Percentiles rank a stretch among this genome's conserved stretches.
Conservation (phyloP, 768 basidiomycete genomes). For the Clavaria fumosa region DNA sequence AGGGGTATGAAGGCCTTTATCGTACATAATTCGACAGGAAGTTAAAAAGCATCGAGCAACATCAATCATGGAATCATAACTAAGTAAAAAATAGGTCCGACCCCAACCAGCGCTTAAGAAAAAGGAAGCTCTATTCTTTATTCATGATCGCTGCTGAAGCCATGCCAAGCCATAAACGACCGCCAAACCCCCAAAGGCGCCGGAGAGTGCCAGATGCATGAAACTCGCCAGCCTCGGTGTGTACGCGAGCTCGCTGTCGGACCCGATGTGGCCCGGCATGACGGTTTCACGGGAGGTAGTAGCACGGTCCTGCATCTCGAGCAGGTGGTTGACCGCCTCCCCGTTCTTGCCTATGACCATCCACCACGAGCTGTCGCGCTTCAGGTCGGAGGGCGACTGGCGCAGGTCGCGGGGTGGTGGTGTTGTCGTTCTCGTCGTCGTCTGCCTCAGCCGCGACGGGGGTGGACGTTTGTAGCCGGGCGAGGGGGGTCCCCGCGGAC, state of each 20-base stretch:
- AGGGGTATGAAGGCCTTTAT: no score
- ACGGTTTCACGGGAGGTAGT: no score
- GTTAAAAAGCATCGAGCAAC: neutral
- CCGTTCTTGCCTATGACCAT: conserved; percentile 19
- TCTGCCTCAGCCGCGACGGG: conserved; percentile 2
- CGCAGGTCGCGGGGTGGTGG: conserved; percentile 6
- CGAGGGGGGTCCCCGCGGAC: neutral
- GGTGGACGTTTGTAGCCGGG: neutral
- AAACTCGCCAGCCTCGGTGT: conserved; percentile 1
- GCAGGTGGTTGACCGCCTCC: conserved; percentile 15
- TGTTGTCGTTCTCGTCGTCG: conserved; percentile 7
- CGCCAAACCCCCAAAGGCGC: conserved; percentile 5
- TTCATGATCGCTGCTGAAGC: conserved; percentile 6
- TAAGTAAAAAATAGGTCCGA: neutral
- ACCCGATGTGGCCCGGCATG: conserved; percentile 12
- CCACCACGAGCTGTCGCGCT: conserved; percentile 18
- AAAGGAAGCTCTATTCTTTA: neutral
- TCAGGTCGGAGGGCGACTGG: conserved; percentile 3
- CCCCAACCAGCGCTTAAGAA: neutral
- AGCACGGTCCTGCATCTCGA: conserved; percentile 13
- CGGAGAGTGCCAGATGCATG: conserved; percentile 5
- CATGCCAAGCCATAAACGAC: conserved; percentile 5
- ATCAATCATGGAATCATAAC: neutral
- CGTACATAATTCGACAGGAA: neutral
- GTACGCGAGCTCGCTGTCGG: neutral